Conservation (phyloP, 768 basidiomycete genomes). For the Sporobolomyces pararoseus region DNA sequence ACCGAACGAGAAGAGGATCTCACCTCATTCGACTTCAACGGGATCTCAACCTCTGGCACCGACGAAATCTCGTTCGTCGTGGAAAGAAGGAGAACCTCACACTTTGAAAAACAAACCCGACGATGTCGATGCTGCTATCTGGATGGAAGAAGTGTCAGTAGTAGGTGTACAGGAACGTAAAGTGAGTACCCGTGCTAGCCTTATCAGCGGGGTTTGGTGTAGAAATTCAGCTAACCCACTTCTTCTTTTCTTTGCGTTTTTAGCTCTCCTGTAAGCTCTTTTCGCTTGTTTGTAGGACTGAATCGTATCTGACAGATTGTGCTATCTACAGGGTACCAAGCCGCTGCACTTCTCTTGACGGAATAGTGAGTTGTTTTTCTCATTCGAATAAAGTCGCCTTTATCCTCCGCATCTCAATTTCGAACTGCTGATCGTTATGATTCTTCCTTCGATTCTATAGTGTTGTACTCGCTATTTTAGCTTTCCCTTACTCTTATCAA, state of each 20-base stretch:
- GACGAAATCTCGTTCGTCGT: not conserved
- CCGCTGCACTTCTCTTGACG: conserved; percentile 18
- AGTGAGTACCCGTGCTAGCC: conserved; percentile 3
- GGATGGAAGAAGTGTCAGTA: conserved; percentile 13
- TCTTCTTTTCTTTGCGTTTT: too few species aligned
- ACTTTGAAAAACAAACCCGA: conserved; percentile 19
- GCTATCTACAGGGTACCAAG: conserved; percentile 10
- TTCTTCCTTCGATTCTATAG: too few species aligned
- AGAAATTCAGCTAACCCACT: not conserved
- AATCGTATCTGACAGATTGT: too few species aligned
- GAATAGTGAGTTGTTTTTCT: conserved; percentile 27
- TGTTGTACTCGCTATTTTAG: conserved; percentile 37
- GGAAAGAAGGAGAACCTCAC: not conserved
- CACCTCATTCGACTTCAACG: not conserved
- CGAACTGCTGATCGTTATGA: too few species aligned
- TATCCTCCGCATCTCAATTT: conserved; percentile 8
- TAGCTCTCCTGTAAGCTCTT: conserved; percentile 16
- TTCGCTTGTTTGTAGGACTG: not conserved
- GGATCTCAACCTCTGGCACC: conserved; percentile 11
- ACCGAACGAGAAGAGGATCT: conserved; percentile 3
- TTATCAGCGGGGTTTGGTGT: too few species aligned
- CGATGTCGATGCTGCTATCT: conserved; percentile 5
- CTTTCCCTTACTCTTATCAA: conserved; percentile 41
- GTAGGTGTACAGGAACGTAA: conserved; percentile 34
- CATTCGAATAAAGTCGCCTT: not conserved